Evolutionary conservation across 1,284 basidiomycete species (phyloP).

Genomic region (Xanthoconium separans): DNA sequence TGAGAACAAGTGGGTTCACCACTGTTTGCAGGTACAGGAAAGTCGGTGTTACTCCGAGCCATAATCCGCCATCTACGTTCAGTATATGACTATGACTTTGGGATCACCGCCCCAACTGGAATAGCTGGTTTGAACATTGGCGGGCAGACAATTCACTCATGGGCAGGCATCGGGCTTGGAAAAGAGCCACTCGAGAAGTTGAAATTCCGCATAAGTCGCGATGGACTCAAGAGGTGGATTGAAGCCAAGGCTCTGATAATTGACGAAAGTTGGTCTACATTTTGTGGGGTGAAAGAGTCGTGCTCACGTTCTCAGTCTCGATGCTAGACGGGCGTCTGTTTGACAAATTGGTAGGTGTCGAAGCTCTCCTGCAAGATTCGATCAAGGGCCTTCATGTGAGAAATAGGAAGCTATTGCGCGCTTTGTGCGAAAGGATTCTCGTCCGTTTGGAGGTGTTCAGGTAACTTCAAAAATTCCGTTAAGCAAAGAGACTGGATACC

Average conservation of each 20-base stretch:
- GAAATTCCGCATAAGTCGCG: conserved; percentile 45
- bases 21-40: conserved; percentile 63
- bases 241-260: conserved; percentile 58
- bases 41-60: conserved; percentile 74
- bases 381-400: not conserved
- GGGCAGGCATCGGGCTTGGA: conserved; percentile 70
- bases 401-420: conserved; percentile 45
- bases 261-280: conserved; percentile 58
- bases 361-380: not conserved
- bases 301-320: conserved; percentile 40
- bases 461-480: conserved; percentile 28
- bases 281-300: not conserved
- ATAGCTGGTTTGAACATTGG: conserved; percentile 82
- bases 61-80: conserved; percentile 58
- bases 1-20: conserved; percentile 10
- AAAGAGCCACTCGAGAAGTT: conserved; percentile 50
- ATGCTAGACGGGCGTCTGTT: conserved; percentile 61
- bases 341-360: conserved; percentile 58
- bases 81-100: conserved; percentile 49
- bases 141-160: conserved; percentile 76
- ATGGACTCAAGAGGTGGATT: conserved; percentile 49
- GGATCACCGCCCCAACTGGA: conserved; percentile 77
- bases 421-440: conserved; percentile 42
- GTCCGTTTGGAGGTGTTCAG: conserved; percentile 77
- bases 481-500: conserved; percentile 1